These are phyloP conservation scores for Irpex lacteus DNA, from an alignment of 1,284 basidiomycete species.

Conservation along the genomic window DNA sequence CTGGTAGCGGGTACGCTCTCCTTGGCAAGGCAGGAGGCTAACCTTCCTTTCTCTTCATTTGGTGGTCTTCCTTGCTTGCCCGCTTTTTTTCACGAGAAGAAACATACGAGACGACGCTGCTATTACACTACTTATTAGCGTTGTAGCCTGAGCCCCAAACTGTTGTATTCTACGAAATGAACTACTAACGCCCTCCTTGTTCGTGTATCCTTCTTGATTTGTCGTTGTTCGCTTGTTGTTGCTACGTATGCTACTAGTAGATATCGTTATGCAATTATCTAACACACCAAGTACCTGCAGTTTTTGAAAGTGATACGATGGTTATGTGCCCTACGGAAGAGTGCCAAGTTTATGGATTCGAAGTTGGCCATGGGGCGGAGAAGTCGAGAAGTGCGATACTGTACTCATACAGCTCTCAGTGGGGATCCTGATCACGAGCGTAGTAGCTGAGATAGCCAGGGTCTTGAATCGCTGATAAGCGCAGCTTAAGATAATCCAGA, in stretches of 20 bases:
- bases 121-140: background rate
- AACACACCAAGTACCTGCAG: background rate
- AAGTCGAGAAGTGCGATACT: too few species aligned
- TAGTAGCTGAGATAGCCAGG: too few species aligned
- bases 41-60: background rate
- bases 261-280: background rate
- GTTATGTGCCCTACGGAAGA: background rate
- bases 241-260: background rate
- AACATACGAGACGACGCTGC: background rate
- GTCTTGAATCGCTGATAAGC: too few species aligned
- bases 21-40: slow-evolving; percentile 56
- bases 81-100: too few species aligned
- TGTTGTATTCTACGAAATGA: background rate
- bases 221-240: background rate
- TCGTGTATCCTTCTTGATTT: background rate
- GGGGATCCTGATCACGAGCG: too few species aligned
- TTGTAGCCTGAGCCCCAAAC: background rate
- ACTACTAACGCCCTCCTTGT: background rate
- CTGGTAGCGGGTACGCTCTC: slow-evolving; percentile 70
- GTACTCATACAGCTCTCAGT: too few species aligned
- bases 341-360: background rate
- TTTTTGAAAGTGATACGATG: background rate
- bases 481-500: too few species aligned
- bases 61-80: too few species aligned
- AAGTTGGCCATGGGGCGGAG: too few species aligned